Evolutionary conservation across 345 rosid genomes (phyloP).

Genomic region (Rhodomyrtus tomentosa): DNA sequence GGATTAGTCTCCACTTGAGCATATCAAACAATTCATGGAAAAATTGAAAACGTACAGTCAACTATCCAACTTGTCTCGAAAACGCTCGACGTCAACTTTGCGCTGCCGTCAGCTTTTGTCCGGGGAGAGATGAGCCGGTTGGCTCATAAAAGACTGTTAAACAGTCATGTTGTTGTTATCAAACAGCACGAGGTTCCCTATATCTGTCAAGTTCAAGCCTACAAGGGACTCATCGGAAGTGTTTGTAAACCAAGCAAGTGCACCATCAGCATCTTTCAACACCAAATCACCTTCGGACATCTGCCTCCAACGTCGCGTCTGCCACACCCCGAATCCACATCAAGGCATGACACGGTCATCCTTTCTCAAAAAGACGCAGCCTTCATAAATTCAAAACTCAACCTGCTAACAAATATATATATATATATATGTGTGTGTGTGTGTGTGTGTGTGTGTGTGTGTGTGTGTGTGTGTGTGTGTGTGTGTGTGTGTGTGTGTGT

Average conservation of each 20-base stretch:
- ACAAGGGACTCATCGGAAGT: background rate
- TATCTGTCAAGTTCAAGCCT: constrained; percentile 1
- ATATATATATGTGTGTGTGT: no score
- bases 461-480: no score
- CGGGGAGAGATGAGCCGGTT: constrained; percentile 4
- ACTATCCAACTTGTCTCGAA: background rate
- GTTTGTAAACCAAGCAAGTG: constrained; percentile 7
- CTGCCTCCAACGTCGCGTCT: background rate
- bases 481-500: no score
- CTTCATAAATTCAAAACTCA: no score
- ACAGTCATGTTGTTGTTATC: background rate
- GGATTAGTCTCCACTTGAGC: background rate
- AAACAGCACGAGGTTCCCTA: constrained; percentile 3
- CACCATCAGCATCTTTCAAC: constrained; percentile 4
- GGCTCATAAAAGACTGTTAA: constrained; percentile 16
- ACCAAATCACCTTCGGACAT: constrained; percentile 2
- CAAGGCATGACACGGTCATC: no score
- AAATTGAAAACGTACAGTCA: background rate
- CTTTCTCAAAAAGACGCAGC: no score
- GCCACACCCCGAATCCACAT: no score
- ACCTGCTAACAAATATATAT: no score
- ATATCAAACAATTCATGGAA: background rate
- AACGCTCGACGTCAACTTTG: constrained; percentile 1
- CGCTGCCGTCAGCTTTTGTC: background rate
- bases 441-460: no score